Percentiles rank a stretch among this genome's conserved stretches.
phyloP scores from a whole-genome alignment of 139 green algal species.

The Monoraphidium neglectum region DNA sequence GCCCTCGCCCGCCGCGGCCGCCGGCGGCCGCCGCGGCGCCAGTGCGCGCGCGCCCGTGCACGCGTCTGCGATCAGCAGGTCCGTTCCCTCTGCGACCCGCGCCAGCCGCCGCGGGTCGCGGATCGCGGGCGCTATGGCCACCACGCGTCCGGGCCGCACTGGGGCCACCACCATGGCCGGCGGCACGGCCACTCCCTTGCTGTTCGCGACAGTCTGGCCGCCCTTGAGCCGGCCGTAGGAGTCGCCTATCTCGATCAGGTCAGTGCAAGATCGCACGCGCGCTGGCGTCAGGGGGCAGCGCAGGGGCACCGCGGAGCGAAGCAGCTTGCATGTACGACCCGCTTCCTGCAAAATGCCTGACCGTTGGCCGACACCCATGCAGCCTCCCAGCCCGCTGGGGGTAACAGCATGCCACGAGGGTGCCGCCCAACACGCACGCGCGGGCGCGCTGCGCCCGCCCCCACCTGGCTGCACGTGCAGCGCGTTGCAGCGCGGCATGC shows the following conservation, averaged over 20 bases:
- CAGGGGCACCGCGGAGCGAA: neutral
- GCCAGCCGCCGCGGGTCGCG: neutral
- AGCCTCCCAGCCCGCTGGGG: neutral
- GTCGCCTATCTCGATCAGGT: neutral
- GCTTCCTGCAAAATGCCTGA: too few species aligned
- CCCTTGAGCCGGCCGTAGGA: constrained; percentile 3
- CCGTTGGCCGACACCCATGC: too few species aligned
- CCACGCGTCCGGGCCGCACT: constrained; percentile 13
- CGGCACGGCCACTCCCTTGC: constrained; percentile 5
- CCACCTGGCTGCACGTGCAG: constrained; percentile 2
- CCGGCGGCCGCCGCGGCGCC: neutral
- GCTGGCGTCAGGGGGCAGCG: neutral
- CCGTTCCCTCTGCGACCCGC: neutral
- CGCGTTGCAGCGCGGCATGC: constrained; percentile 15
- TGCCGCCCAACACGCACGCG: neutral
- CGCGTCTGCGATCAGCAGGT: constrained; percentile 20
- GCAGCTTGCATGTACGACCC: too few species aligned
- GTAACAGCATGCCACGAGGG: too few species aligned
- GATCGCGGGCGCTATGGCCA: constrained; percentile 21
- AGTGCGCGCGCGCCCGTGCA: neutral
- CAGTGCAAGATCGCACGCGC: neutral
- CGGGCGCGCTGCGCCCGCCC: neutral
- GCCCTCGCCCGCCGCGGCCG: neutral
- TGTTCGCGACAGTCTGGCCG: constrained; percentile 2
- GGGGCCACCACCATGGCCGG: constrained; percentile 9